Conservation (phyloP, 371 early-diverging fungal genomes). For the Mucor velutinosus region DNA sequence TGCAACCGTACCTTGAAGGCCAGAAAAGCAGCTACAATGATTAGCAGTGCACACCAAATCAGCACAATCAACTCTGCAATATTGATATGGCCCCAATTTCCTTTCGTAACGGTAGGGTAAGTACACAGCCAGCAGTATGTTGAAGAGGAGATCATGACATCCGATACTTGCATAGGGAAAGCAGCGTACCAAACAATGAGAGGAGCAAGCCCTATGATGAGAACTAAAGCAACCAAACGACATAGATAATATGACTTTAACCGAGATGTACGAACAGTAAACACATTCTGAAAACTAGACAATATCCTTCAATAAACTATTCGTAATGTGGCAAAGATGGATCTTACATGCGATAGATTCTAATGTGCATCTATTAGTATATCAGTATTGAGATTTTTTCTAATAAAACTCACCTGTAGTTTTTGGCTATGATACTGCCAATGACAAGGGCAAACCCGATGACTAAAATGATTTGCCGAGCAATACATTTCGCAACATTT, state of each 20-base stretch:
- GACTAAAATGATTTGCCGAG: constrained; percentile 24
- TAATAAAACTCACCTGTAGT: constrained; percentile 30
- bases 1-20: constrained; percentile 40
- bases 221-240: constrained; percentile 30
- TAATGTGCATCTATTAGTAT: constrained; percentile 9
- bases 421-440: constrained; percentile 49
- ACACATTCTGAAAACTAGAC: constrained; percentile 46
- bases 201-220: constrained; percentile 22
- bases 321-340: background rate
- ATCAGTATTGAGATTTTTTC: background rate
- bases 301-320: background rate
- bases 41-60: constrained; percentile 26
- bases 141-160: constrained; percentile 9
- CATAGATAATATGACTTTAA: constrained; percentile 39
- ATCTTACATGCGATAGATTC: constrained; percentile 47
- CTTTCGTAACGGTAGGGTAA: constrained; percentile 24
- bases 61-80: constrained; percentile 23
- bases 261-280: constrained; percentile 36
- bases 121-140: constrained; percentile 39
- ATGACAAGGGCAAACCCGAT: constrained; percentile 36
- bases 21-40: constrained; percentile 32
- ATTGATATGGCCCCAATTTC: constrained; percentile 26
- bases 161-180: constrained; percentile 17
- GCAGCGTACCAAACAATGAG: constrained; percentile 33
- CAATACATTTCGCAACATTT: constrained; percentile 29